These are phyloP conservation scores for Tetradesmus obliquus DNA, from an alignment of 139 green algal species.

Conservation along the genomic window DNA sequence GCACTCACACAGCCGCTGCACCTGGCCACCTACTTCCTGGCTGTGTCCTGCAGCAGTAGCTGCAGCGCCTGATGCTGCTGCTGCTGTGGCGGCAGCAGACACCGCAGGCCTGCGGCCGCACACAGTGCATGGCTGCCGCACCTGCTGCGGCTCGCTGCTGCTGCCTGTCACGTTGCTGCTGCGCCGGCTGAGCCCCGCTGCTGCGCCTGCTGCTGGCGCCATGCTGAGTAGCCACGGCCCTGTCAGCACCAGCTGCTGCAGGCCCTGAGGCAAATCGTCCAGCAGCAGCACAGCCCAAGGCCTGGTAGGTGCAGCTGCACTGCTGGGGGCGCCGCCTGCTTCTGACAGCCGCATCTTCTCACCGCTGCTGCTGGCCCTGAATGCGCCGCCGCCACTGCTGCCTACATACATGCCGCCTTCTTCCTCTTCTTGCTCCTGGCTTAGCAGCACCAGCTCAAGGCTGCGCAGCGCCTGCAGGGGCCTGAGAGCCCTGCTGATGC, in stretches of 20 bases:
- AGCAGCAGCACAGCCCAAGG: not conserved
- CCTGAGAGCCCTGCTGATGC: not conserved
- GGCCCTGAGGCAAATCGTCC: not conserved
- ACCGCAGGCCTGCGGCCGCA: not conserved
- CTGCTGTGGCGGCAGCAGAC: not conserved
- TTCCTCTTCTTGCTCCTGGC: not conserved
- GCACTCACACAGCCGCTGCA: not conserved
- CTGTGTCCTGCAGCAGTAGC: not conserved
- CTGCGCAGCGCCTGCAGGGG: not conserved
- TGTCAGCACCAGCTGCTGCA: slow-evolving; percentile 14
- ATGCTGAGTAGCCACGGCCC: slow-evolving; percentile 10
- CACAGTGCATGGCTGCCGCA: not conserved
- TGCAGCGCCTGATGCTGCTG: not conserved
- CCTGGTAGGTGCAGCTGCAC: not conserved
- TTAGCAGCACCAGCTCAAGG: not conserved
- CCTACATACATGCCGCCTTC: not conserved
- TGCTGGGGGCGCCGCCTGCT: not conserved
- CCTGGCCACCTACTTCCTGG: not conserved
- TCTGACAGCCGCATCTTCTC: not conserved
- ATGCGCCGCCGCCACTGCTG: not conserved
- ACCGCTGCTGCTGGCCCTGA: not conserved
- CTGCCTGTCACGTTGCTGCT: not conserved
- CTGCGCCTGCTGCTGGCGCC: not conserved
- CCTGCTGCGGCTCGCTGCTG: slow-evolving; percentile 25
- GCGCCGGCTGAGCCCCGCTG: not conserved